Base-by-base conservation (phyloP, 2,329 filamentous ascomycete species). In the Endoconidiophora polonica region DNA sequence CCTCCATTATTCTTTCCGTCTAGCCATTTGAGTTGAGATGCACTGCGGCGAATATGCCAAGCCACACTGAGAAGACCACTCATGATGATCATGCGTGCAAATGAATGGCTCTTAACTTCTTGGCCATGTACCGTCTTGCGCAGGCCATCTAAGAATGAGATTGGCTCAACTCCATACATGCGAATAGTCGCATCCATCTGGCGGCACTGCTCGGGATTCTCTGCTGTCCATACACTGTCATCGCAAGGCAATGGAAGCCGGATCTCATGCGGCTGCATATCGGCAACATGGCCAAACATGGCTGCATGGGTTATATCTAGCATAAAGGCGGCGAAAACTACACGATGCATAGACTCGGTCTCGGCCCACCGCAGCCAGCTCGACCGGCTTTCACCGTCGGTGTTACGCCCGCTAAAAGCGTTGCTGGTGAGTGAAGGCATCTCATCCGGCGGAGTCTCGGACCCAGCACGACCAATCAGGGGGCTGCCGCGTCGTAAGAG, bases 241-340 rank as follows among this genome's bases (percentile, higher is more conserved):
- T 94, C 86, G 60, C 87, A 94, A 0, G 87, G 87, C 3, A 95
- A 67, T 0, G 85, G 84, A 3, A 94, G 70, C 4, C 85, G 79
- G 65, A 95, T 83, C 63, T 94, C 87, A 59, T 94, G 85, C 1
- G 86, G 84, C 1, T 86, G 83, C 86, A 94, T 93, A 54, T 88
- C 85, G 0, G 86, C 86, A 0, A 81, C 79, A 61, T 94, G 87
- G 0, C 87, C 87, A 59, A 94, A 94, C 79, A 94, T 91, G 20
- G 84, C 87, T 1, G 86, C 86, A 61, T 95, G 87, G 1, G 85
- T 81, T 5, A 86, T 83, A 59, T 95, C 87, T 59, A 94, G 77
- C 59, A 94, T 83, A 61, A 94, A 94, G 0, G 87, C 86, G 0
- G 80, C 86, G 64, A 91, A 95, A 0, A 88, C 86, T 2, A 86